These are phyloP conservation scores for Epichloe aotearoae DNA, from an alignment of 2,329 filamentous ascomycete species.

Conservation along the genomic window DNA sequence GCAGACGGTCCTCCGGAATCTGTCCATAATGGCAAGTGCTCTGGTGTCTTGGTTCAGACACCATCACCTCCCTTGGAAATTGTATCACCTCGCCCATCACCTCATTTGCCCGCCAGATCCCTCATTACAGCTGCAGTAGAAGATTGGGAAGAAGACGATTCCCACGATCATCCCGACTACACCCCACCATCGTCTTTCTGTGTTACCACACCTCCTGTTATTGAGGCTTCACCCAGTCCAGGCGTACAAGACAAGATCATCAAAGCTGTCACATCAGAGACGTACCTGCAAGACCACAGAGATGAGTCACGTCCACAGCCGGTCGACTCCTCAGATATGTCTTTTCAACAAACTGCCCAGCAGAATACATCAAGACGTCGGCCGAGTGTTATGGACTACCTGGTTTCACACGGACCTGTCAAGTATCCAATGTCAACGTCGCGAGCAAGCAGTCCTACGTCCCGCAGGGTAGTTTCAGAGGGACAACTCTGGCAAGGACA, in stretches of 20 bases:
- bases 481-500: neutral
- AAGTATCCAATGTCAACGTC: conserved; percentile 4
- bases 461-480: neutral
- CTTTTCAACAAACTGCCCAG: conserved; percentile 1
- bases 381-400: conserved; percentile 10
- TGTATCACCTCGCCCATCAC: conserved; percentile 1
- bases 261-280: neutral
- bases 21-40: neutral
- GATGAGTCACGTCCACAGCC: conserved; percentile 1
- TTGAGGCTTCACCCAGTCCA: neutral
- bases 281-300: neutral
- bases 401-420: conserved; percentile 6
- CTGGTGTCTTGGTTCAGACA: neutral
- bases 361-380: conserved; percentile 5
- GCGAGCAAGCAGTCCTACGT: conserved; percentile 2
- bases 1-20: neutral
- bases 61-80: neutral
- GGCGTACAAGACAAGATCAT: neutral
- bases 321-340: conserved; percentile 4
- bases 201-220: conserved; percentile 1
- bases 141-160: conserved; percentile 5
- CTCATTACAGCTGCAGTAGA: conserved; percentile 5
- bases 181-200: conserved; percentile 3
- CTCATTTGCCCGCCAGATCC: neutral
- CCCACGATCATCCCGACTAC: neutral